phyloP scores from a whole-genome alignment of 202 grass and related monocot genomes.

The Brachypodium distachyon region DNA sequence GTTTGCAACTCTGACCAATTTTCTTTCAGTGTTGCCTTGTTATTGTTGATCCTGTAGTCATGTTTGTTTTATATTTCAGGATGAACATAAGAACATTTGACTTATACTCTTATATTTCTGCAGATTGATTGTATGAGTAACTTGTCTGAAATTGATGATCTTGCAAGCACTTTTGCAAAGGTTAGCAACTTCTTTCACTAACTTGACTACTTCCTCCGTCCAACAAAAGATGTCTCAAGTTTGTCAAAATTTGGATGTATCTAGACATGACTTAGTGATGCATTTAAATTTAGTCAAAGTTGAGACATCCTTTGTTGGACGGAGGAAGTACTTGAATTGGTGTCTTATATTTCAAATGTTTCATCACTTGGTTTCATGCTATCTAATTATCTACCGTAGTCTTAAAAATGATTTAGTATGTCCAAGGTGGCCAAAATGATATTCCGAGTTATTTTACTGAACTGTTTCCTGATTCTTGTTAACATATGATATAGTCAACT shows the following conservation, averaged over 20 bases:
- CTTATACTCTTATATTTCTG: slow-evolving; percentile 23
- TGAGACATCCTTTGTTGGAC: no score
- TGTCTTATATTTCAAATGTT: slow-evolving; percentile 1
- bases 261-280: no score
- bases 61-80: slow-evolving; percentile 15
- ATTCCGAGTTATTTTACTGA: not conserved
- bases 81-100: not conserved
- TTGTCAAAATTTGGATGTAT: no score
- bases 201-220: not conserved
- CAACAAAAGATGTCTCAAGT: no score
- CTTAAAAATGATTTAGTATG: slow-evolving; percentile 1
- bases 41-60: not conserved
- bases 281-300: no score
- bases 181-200: slow-evolving; percentile 33
- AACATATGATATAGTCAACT: not conserved
- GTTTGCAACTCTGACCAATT: not conserved
- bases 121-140: slow-evolving; percentile 75
- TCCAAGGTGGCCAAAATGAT: not conserved
- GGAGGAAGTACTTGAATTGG: no score
- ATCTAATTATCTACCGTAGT: not conserved
- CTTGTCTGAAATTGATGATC: slow-evolving; percentile 95
- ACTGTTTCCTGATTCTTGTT: slow-evolving; percentile 10
- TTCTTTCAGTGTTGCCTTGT: not conserved
- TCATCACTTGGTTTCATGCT: slow-evolving; percentile 7
- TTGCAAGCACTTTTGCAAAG: slow-evolving; percentile 90